Percentiles rank a stretch among this genome's conserved stretches.
Conservation (phyloP, 2,329 filamentous ascomycete species). For the Graphilbum ipis-grandicollis region DNA sequence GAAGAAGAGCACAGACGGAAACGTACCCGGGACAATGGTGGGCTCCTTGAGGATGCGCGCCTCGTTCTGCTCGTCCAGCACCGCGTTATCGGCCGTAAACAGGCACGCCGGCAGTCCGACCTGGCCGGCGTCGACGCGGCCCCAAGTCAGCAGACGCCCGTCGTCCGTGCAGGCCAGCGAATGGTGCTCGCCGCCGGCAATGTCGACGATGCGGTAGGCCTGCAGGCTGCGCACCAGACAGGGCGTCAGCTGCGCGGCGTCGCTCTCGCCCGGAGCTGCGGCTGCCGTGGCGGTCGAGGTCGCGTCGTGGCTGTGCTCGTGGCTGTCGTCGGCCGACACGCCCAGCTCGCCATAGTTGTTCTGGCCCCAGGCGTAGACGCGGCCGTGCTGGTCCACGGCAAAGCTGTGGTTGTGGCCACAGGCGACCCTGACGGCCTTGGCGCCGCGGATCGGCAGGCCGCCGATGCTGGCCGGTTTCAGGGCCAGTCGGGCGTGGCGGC, state of each 20-base stretch:
- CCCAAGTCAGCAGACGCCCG: conserved; percentile 43
- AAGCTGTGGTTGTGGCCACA: conserved; percentile 69
- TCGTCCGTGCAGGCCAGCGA: conserved; percentile 44
- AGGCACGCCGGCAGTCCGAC: conserved; percentile 38
- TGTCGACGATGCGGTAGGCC: conserved; percentile 43
- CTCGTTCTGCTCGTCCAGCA: conserved; percentile 45
- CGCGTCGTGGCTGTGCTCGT: too few species aligned
- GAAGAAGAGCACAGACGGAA: neutral
- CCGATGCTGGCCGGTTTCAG: conserved; percentile 16
- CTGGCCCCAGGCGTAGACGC: conserved; percentile 67
- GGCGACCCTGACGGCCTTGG: conserved; percentile 40
- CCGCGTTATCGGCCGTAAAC: conserved; percentile 38
- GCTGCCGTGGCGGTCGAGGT: too few species aligned
- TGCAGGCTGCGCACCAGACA: conserved; percentile 47
- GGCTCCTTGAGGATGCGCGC: conserved; percentile 59
- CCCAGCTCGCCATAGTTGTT: conserved; percentile 80
- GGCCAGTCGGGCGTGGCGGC: conserved; percentile 21
- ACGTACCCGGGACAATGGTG: conserved; percentile 37
- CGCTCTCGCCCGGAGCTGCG: conserved; percentile 49
- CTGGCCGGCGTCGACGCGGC: conserved; percentile 36
- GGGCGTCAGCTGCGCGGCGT: conserved; percentile 56
- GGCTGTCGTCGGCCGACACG: conserved; percentile 33
- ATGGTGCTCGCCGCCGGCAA: conserved; percentile 58
- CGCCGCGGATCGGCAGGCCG: conserved; percentile 39
- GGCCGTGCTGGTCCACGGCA: conserved; percentile 51